Conservation (phyloP, 2,329 filamentous ascomycete species). For the Drechmeria coniospora region DNA sequence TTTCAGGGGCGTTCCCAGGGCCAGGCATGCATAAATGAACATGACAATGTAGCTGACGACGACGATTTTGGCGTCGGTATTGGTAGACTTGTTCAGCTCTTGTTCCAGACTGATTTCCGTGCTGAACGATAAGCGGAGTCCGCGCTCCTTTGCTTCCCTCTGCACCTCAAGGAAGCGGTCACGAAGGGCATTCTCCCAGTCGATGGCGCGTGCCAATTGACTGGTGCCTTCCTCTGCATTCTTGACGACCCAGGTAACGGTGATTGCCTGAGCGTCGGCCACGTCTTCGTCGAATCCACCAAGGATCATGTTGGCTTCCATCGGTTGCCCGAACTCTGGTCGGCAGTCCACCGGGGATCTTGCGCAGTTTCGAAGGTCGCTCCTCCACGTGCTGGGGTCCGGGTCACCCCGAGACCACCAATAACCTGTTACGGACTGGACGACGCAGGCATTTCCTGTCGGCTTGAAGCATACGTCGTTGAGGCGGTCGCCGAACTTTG, state of each 20-base stretch:
- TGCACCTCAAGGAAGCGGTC: constrained; percentile 62
- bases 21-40: constrained; percentile 93
- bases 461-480: constrained; percentile 91
- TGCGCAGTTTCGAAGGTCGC: constrained; percentile 57
- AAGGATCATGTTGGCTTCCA: constrained; percentile 72
- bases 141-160: constrained; percentile 59
- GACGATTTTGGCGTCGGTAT: constrained; percentile 94
- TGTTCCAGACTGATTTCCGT: constrained; percentile 91
- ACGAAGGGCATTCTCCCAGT: constrained; percentile 76
- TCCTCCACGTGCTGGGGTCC: constrained; percentile 46
- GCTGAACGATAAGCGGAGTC: constrained; percentile 80
- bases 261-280: constrained; percentile 61
- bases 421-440: constrained; percentile 86
- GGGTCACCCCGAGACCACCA: constrained; percentile 46
- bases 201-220: constrained; percentile 59
- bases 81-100: constrained; percentile 94
- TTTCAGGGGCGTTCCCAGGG: constrained; percentile 70
- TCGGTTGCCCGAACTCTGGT: constrained; percentile 75
- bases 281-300: constrained; percentile 62
- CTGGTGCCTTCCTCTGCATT: constrained; percentile 64
- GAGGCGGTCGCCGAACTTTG: constrained; percentile 51
- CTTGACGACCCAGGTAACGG: constrained; percentile 88
- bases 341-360: constrained; percentile 71
- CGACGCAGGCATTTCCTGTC: constrained; percentile 72
- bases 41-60: constrained; percentile 96